Conservation (phyloP, 768 basidiomycete species). For the Rhizopogon rudus region DNA sequence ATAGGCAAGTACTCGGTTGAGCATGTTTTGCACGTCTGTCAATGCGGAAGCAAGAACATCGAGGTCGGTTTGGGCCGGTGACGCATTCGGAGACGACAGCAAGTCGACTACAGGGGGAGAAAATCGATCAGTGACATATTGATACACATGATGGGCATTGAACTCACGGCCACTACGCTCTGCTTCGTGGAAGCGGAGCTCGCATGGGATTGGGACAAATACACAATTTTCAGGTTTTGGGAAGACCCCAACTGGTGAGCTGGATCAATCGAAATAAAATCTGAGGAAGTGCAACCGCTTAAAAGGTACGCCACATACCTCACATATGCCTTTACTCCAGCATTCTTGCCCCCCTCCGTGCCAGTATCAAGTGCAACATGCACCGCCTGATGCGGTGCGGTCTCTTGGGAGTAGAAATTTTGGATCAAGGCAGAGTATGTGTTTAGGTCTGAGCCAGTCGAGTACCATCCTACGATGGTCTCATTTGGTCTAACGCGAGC, state of each 20-base stretch:
- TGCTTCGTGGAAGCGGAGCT: constrained; percentile 74
- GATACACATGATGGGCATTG: background rate
- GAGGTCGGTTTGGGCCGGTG: constrained; percentile 63
- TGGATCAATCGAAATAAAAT: constrained; percentile 23
- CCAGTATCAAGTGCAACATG: constrained; percentile 91
- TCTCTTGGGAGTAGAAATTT: constrained; percentile 95
- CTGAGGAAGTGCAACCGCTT: constrained; percentile 6
- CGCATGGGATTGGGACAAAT: constrained; percentile 88
- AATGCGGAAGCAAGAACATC: constrained; percentile 75
- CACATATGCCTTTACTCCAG: constrained; percentile 84
- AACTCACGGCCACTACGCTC: constrained; percentile 83
- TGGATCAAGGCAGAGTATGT: constrained; percentile 96
- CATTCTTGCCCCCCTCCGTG: constrained; percentile 50
- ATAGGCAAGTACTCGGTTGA: constrained; percentile 82
- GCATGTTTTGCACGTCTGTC: constrained; percentile 63
- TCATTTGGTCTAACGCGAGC: constrained; percentile 66
- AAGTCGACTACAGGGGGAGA: background rate
- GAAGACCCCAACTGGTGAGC: constrained; percentile 83
- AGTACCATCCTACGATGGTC: constrained; percentile 90
- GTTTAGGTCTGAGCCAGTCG: constrained; percentile 80
- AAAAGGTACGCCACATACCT: constrained; percentile 44
- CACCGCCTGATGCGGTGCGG: constrained; percentile 80
- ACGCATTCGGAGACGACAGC: constrained; percentile 22
- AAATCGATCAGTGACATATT: background rate
- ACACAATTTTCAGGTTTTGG: constrained; percentile 94